These are phyloP conservation scores for Alisma plantagoaquatica DNA, from an alignment of 106 monocot species.

Conservation along the genomic window DNA sequence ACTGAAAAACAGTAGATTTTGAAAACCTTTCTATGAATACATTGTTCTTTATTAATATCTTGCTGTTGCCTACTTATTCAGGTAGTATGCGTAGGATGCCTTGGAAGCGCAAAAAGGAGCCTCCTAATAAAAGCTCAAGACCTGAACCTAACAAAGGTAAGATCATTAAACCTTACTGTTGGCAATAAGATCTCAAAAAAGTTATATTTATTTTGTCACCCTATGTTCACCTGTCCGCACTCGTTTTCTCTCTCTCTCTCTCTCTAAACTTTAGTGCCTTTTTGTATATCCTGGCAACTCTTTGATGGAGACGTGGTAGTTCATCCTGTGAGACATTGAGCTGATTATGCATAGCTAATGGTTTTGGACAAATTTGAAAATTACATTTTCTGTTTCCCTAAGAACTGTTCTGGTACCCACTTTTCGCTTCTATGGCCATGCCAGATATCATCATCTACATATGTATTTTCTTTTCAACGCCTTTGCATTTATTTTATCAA, in stretches of 20 bases:
- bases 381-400: neutral
- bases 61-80: conserved; percentile 7
- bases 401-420: neutral
- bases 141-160: conserved; percentile 39
- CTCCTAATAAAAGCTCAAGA: conserved; percentile 48
- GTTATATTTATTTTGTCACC: too few species aligned
- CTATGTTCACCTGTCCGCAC: too few species aligned
- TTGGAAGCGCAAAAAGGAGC: conserved; percentile 70
- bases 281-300: neutral
- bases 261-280: neutral
- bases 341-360: neutral
- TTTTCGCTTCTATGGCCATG: too few species aligned
- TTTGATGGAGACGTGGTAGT: neutral
- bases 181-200: neutral
- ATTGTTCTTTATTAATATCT: neutral
- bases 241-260: too few species aligned
- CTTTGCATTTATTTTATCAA: neutral
- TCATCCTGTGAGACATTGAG: neutral
- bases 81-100: conserved; percentile 64
- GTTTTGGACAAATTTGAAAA: neutral
- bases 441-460: too few species aligned
- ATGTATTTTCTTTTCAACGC: neutral
- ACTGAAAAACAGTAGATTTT: too few species aligned
- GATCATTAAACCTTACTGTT: neutral
- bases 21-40: neutral